Base-by-base conservation (phyloP, 805 yeast species). In the Candida railenensis region DNA sequence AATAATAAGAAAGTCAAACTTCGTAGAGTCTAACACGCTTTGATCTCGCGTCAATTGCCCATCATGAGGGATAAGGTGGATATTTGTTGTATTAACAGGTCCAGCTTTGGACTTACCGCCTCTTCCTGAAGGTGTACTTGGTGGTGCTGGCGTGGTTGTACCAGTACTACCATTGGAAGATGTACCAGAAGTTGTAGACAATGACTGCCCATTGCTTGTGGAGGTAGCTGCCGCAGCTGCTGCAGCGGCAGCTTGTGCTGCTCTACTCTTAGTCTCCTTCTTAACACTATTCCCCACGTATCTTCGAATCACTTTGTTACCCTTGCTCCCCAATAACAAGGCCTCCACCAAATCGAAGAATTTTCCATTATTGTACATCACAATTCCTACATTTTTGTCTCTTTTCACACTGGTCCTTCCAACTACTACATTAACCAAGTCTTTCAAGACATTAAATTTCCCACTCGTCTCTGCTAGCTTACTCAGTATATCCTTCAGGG, bases 391-490 rank as follows among this genome's bases (percentile, higher is more conserved):
- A 48, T 84, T 74, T 37, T 83, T 71, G 19, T 62, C 52, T 15
- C 46, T 41, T 4, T 41, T 34, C 65, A 74, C 48, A 37, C 53
- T 41, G 16, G 57, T 59, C 42, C 66, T 63, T 22, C 45, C 54
- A 22, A 74, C 71, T 5, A 87, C 65, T 19, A 87, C 76, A 25
- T 78, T 74, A 19, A 89, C 61, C 41, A 92, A 61, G 57, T 83
- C 85, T 45, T 74, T 76, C 50, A 92, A 64, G 2, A 85, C 87
- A 48, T 77, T 74, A 65, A 92, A 90, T 62, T 91, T 92, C 15
- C 96, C 96, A 62, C 90, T 82, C 1, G 92, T 84, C 40, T 86
- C 89, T 3, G 84, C 82, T 42, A 89, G 59, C 62, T 87, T 79
- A 40, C 67, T 69, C 5, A 94, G 87, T 48, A 83, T 79, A 56